Conservation (phyloP, 2,329 filamentous ascomycete genomes). For the Colletotrichum truncatum region DNA sequence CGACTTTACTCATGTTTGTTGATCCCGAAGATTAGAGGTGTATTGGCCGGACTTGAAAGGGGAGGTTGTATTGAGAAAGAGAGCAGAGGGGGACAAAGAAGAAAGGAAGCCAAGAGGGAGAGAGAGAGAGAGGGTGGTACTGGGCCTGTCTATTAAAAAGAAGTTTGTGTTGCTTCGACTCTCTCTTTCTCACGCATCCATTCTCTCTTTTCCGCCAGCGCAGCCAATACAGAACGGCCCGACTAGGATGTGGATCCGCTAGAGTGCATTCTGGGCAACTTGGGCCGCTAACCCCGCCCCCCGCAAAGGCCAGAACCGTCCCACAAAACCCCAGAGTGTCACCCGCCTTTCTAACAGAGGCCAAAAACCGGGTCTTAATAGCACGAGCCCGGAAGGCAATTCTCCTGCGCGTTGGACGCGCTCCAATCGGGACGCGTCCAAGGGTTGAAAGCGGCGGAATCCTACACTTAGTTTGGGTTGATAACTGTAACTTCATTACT, state of each 20-base stretch:
- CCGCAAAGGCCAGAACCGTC: conserved; percentile 12
- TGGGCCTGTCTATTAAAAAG: conserved; percentile 20
- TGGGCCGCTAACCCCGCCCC: conserved; percentile 10
- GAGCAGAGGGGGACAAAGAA: background rate
- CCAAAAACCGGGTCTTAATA: conserved; percentile 18
- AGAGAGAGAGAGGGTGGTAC: background rate
- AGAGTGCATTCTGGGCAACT: conserved; percentile 6
- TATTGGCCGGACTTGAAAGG: background rate
- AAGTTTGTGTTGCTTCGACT: background rate
- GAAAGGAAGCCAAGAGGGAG: background rate
- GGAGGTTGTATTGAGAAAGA: background rate
- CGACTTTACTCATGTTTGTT: conserved; percentile 12
- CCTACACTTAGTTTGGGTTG: background rate
- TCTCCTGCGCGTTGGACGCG: conserved; percentile 8
- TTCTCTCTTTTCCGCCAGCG: background rate
- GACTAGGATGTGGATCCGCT: conserved; percentile 12
- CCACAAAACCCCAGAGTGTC: conserved; percentile 22
- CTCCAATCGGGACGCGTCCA: conserved; percentile 17
- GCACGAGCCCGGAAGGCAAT: conserved; percentile 11
- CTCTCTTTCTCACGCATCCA: background rate
- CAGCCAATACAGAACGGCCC: conserved; percentile 14
- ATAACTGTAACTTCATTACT: background rate
- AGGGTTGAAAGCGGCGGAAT: background rate
- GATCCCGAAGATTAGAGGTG: background rate
- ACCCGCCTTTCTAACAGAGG: conserved; percentile 1